Evolutionary conservation across 148 eudicot species (phyloP), one percentile per base, ranked within the genome.

Genomic region (Mesembryanthemum crystallinum): DNA sequence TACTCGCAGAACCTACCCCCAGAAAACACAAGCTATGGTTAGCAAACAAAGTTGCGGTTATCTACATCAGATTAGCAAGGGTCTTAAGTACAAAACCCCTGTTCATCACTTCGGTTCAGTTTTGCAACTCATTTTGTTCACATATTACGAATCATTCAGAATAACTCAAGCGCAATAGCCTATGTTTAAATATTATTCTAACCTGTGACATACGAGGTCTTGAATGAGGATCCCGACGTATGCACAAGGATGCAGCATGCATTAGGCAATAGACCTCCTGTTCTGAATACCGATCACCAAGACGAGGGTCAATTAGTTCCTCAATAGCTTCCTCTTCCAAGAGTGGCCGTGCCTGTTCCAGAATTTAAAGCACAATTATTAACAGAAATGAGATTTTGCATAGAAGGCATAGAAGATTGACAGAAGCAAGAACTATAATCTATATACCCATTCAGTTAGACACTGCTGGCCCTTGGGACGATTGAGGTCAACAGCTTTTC

Each of bases 151-250:
- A n/a, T n/a, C n/a, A n/a, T n/a, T n/a, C 60, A 63, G 37, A 39
- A 67, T 67, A 20, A 39, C n/a, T n/a, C n/a, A n/a, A n/a, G n/a
- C n/a, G n/a, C n/a, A n/a, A n/a, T n/a, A n/a, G n/a, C n/a, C n/a
- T n/a, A n/a, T n/a, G n/a, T n/a, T n/a, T n/a, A n/a, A n/a, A n/a
- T n/a, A n/a, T n/a, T 47, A 39, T 23, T 8, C 4, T 78, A 78
- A 93, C 98, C 92, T 93, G 98, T 71, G 98, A 94, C 97, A 94
- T 91, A n/a, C 96, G 90, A 73, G 98, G 95, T 72, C 98, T 87
- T 64, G 81, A 79, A 45, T 90, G 92, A 78, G 98, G 93, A 78
- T 94, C 98, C 51, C 92, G 83, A 23, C 87, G 82, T 49, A 94
- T 86, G 79, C 97, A 94, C 85, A 92, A 74, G 20, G 92, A 94